phyloP scores from a whole-genome alignment of 2,329 filamentous ascomycete species.

The Aspergillus neotritici region DNA sequence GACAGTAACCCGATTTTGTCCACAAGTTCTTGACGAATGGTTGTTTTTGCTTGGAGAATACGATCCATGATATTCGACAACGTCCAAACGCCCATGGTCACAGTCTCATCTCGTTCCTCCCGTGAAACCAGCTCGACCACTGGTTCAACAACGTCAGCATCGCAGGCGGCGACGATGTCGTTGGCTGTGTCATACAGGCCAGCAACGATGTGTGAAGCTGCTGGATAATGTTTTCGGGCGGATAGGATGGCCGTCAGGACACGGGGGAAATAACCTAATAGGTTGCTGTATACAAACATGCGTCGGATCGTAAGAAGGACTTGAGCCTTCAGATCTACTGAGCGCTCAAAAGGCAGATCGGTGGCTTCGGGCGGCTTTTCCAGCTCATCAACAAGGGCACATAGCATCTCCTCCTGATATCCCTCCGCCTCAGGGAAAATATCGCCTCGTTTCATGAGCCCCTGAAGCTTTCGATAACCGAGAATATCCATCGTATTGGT shows the following conservation, averaged over 20 bases:
- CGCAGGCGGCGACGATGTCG: conserved; percentile 28
- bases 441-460: conserved; percentile 34
- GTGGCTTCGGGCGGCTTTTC: conserved; percentile 28
- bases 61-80: conserved; percentile 24
- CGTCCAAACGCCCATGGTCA: conserved; percentile 32
- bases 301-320: conserved; percentile 38
- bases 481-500: conserved; percentile 35
- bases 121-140: not conserved
- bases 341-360: conserved; percentile 18
- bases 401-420: conserved; percentile 35
- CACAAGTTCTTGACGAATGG: conserved; percentile 14
- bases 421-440: conserved; percentile 30
- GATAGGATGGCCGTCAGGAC: conserved; percentile 34
- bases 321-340: conserved; percentile 38
- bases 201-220: conserved; percentile 36
- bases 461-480: conserved; percentile 40
- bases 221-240: conserved; percentile 34
- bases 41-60: conserved; percentile 16
- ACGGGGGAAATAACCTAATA: conserved; percentile 33
- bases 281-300: conserved; percentile 33
- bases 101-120: conserved; percentile 26
- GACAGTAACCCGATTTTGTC: conserved; percentile 31
- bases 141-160: conserved; percentile 11
- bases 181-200: conserved; percentile 37
- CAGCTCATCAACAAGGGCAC: conserved; percentile 34